Base-by-base conservation (phyloP, 768 basidiomycete species). In the Agaricus subrufescens region DNA sequence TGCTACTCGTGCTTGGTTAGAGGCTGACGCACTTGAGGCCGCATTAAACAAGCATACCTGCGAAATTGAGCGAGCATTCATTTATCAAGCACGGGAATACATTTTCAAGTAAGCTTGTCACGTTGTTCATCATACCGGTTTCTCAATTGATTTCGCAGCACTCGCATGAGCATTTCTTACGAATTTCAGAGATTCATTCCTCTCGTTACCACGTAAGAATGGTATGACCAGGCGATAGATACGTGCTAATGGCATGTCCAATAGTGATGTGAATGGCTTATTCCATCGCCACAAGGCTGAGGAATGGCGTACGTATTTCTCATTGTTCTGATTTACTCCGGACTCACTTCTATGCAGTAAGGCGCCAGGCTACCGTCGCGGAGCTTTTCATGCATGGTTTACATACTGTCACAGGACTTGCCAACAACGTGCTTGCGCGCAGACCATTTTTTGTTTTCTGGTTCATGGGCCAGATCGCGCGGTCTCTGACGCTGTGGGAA, bases 391-490 rank as follows among this genome's bases (percentile, higher is more conserved):
- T 86, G 74, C 68, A 71, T 30, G 85, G 83, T 8, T 70, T 89
- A 44, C 76, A 80, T 52, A 76, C 78, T 2, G 76, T 88, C 59
- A 87, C 87, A 8, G 85, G 84, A 14, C 74, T 76, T 58, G 64
- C 73, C 26, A 72, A 65, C 40, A 77, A 81, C 57, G 66, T 75
- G 31, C 67, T 89, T 25, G 71, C 81, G 2, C 73, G 78, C 14
- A 71, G 86, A 54, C 87, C 87, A 9, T 86, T 85, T 65, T 86
- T 82, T 64, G 74, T 82, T 25, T 86, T 86, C 66, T 89, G 86
- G 86, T 87, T 89, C 64, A 85, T 87, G 84, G 77, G 78, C 23
- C 85, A 88, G 67, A 78, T 89, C 52, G 75, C 73, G 64, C 77
- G 82, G 84, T 81, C 80, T 4, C 63, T 89, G 54, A 71, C 72